Evolutionary conservation across 2,329 filamentous ascomycete genomes (phyloP), one percentile per base, ranked within the genome.

Genomic region (Pezizomycotina sp.): DNA sequence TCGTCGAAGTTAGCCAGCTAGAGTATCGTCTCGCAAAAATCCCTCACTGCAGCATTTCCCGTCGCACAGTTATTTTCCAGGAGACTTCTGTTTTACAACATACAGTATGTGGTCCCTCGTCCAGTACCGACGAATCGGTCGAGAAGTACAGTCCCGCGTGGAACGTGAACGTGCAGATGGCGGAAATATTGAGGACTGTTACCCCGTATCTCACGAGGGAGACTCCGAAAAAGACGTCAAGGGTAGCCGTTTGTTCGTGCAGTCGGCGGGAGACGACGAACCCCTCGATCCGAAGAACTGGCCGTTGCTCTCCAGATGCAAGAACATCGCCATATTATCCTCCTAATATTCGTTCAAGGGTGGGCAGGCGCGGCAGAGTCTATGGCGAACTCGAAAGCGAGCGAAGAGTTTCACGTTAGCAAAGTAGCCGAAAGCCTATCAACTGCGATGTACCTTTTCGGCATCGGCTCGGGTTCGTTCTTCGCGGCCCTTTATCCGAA

Each of bases 321-420:
- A 51, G 30, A 56, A 53, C 22, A 60, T 58, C 4, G 38, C 57
- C 18, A 51, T 58, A 14, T 47, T 58, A 52, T 51, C 6, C 44
- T 56, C 14, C 58, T 66, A 25, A 60, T 58, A n/a, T 62, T 63
- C 31, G 56, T 62, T 3, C 62, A 66, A 12, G 63, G 58, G 14
- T 57, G 61, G 29, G 62, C 63, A 2, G 62, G 59, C 19, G 58
- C 61, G 0, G 64, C 67, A 26, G 64, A 66, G 45, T 60, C 60
- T n/a, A 58, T 58, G 29, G 62, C 58, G 7, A 51, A 66, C 20
- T 51, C 50, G 3, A 51, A 56, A 27, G 62, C 59, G 2, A 56
- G 54, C 16, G 36, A 45, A 20, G 56, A 60, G 22, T 62, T 64
- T 46, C 51, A 57, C 16, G 58, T 66, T 24, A 57, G 57, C 48